Evolutionary conservation across 179 eudicot species (phyloP), one percentile per base, ranked within the genome.

Genomic region (Dionaea muscipula): DNA sequence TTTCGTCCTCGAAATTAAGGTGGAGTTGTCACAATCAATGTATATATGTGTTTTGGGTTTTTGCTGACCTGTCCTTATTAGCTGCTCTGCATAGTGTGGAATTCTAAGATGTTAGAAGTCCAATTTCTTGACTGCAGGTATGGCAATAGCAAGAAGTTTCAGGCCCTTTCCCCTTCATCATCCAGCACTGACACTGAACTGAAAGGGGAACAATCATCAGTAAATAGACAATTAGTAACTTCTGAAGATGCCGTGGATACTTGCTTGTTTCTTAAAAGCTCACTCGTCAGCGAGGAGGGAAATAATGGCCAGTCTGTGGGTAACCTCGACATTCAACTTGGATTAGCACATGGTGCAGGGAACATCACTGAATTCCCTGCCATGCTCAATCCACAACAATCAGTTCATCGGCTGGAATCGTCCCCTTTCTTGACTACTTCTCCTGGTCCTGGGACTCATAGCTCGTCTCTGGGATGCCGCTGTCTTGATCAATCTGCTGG

Each of bases 91-190:
- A n/a, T n/a, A n/a, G n/a, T n/a, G n/a, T n/a, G n/a, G n/a, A n/a
- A n/a, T n/a, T n/a, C n/a, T n/a, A n/a, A n/a, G n/a, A n/a, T n/a
- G n/a, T n/a, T n/a, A n/a, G n/a, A n/a, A n/a, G n/a, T n/a, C n/a
- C n/a, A n/a, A n/a, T n/a, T n/a, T n/a, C n/a, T n/a, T n/a, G n/a
- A 55, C 16, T 53, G 40, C 71, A 77, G 81, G 69, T 77, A 74
- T 56, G 55, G 57, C 52, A 56, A 56, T 47, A 70, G 38, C 65
- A 77, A 62, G 68, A 68, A 65, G 44, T 43, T 57, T 28, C 46
- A 26, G 56, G 47, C 66, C 25, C 46, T 61, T 55, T 58, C 52
- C 44, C 46, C 60, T 17, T 38, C 69, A 39, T 26, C 60, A 11
- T 56, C 37, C 16, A 47, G 38, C 53, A 56, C 51, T 25, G 53